phyloP scores from a whole-genome alignment of 2,329 filamentous ascomycete species.

The Curvularia verruculosa region DNA sequence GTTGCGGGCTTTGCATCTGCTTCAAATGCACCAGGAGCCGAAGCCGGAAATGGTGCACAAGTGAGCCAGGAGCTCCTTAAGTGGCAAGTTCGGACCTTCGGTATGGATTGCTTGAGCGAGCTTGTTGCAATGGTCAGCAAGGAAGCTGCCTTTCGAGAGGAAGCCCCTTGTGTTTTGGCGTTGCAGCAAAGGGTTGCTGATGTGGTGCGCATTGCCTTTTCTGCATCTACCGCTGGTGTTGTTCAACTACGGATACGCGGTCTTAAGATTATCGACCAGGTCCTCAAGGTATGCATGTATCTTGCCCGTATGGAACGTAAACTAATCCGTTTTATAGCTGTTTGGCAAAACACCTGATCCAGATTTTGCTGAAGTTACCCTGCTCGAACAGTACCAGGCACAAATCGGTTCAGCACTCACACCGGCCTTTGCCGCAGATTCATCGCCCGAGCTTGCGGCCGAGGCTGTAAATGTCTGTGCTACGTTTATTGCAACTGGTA shows the following conservation, averaged over 20 bases:
- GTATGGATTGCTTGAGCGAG: conserved; percentile 85
- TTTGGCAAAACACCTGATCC: conserved; percentile 96
- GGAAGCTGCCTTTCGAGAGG: conserved; percentile 77
- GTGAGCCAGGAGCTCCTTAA: conserved; percentile 81
- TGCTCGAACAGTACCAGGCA: conserved; percentile 97
- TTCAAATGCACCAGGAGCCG: conserved; percentile 60
- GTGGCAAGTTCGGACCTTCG: conserved; percentile 96
- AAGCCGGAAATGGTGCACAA: conserved; percentile 48
- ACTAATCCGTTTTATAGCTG: conserved; percentile 57
- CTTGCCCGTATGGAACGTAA: background rate
- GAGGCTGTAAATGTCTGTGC: conserved; percentile 97
- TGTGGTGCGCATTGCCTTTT: conserved; percentile 95
- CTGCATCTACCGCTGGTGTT: conserved; percentile 91
- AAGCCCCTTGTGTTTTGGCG: conserved; percentile 76
- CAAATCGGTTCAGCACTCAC: conserved; percentile 97
- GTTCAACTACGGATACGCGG: conserved; percentile 89
- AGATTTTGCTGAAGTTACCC: conserved; percentile 94
- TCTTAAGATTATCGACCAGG: conserved; percentile 88
- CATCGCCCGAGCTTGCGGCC: conserved; percentile 91
- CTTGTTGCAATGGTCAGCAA: conserved; percentile 80
- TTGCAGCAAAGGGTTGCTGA: conserved; percentile 86
- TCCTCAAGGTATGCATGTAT: conserved; percentile 67
- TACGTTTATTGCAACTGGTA: conserved; percentile 96
- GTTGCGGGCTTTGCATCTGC: conserved; percentile 93
- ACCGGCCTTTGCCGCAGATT: conserved; percentile 93